Base-by-base conservation (phyloP, 371 early-diverging fungal species). In the Mycotypha africana region DNA sequence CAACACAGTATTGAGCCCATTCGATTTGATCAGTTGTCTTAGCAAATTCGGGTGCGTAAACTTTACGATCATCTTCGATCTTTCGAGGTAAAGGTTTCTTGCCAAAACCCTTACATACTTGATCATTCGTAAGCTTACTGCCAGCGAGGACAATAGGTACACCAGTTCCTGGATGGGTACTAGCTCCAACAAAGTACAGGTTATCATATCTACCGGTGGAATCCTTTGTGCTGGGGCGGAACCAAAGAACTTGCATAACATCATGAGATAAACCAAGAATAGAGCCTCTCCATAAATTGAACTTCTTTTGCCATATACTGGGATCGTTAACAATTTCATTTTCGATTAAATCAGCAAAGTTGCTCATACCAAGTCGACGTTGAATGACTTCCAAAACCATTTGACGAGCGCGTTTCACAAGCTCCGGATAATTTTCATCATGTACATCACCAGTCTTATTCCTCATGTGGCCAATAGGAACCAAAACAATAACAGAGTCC, bases 161-260 rank as follows among this genome's bases (percentile, higher is more conserved):
- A 47, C 84, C 84, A 14, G 82, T 81, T 19, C 84, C 84, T 4
- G 84, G 84, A 54, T 84, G 81, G 2, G 84, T 78, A 16, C 58
- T 56, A 56, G 58, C 58, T 38, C 82, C 84, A 24, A 81, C 82
- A 59, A 84, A 84, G 58, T 76, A 84, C 31, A 81, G 32, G 33
- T 84, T 84, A 41, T 74, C 61, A 39, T 56, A 72, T 4, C 75
- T 64, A 8, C 58, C 60, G 1, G 67, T 65, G 1, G 70, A 68
- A 49, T 84, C 79, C 34, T 72, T 58, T 24, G 78, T 80, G 16
- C 66, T 60, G 0, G 84, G 84, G 26, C 84, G 60, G 52, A 84
- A 74, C 66, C 75, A 79, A 1, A 71, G 53, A 0, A 84, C 84
- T 50, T 84, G 82, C 10, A 70, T 34, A 14, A 81, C 46, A 38